Evolutionary conservation across 768 basidiomycete genomes (phyloP).

Genomic region (Omphalotus guepiniiformis): DNA sequence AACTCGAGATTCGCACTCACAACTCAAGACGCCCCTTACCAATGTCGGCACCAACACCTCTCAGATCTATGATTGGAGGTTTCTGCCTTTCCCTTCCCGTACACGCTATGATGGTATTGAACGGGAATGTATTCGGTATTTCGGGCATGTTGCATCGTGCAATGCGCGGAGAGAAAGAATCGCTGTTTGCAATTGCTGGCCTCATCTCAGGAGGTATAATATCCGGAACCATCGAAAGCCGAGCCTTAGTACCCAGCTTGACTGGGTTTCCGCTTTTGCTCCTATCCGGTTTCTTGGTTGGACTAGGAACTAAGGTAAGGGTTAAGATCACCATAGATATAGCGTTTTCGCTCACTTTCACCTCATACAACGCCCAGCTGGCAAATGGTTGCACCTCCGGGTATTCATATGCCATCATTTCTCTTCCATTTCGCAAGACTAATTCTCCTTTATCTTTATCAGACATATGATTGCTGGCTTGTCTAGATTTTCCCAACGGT

Average conservation of each 20-base stretch:
- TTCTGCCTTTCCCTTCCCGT: conserved; percentile 47
- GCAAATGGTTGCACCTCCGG: conserved; percentile 66
- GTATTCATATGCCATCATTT: conserved; percentile 24
- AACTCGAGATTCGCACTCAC: no score
- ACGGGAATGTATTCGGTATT: conserved; percentile 55
- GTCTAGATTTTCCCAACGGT: conserved; percentile 54
- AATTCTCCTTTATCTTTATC: not conserved
- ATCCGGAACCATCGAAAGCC: conserved; percentile 36
- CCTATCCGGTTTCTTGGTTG: conserved; percentile 52
- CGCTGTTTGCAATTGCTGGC: conserved; percentile 37
- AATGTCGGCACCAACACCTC: conserved; percentile 41
- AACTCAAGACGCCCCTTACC: no score
- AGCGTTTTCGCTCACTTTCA: conserved; percentile 6
- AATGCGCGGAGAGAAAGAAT: conserved; percentile 40
- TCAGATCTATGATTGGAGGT: conserved; percentile 55
- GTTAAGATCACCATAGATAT: not conserved
- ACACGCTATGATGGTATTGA: conserved; percentile 48
- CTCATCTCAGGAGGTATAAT: conserved; percentile 45
- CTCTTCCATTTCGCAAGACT: not conserved
- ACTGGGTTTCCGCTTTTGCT: conserved; percentile 24
- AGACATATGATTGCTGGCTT: conserved; percentile 66
- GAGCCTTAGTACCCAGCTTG: conserved; percentile 22
- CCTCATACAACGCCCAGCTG: conserved; percentile 35
- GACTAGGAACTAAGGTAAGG: conserved; percentile 53
- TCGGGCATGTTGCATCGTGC: conserved; percentile 58